Conservation (phyloP, 371 early-diverging fungal genomes). For the Dipsacomyces acuminosporus region DNA sequence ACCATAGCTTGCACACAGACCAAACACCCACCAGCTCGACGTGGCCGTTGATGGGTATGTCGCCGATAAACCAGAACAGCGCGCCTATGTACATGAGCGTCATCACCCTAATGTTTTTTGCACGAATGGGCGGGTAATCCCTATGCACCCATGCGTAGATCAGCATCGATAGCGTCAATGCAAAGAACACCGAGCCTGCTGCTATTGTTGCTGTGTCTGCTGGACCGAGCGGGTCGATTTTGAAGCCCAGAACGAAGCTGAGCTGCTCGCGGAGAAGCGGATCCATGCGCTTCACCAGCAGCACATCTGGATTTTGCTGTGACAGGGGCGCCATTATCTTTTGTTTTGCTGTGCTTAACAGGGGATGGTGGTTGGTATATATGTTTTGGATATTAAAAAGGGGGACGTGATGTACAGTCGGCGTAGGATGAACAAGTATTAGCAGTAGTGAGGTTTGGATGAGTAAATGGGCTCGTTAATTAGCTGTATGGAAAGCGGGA, state of each 20-base stretch:
- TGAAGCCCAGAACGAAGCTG: not conserved
- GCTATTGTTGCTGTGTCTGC: not conserved
- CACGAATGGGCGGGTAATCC: slow-evolving; percentile 5
- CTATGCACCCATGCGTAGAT: not conserved
- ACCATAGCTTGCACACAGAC: slow-evolving; percentile 3
- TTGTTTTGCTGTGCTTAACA: no score
- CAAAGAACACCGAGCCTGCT: not conserved
- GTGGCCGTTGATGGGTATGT: slow-evolving; percentile 1
- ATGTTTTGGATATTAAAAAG: no score
- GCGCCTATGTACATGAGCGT: not conserved
- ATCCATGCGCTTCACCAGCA: no score
- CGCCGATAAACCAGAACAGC: slow-evolving; percentile 6
- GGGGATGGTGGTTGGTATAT: no score
- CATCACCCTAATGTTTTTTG: slow-evolving; percentile 8
- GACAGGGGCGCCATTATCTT: no score
- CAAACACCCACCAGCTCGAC: not conserved
- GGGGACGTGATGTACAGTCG: no score
- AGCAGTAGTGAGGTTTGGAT: no score
- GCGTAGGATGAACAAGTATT: no score
- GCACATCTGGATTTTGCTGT: no score
- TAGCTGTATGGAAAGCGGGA: no score
- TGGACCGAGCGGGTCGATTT: not conserved
- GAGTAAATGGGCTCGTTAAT: no score
- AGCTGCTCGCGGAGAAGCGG: no score
- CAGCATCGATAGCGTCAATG: not conserved